Conservation (phyloP, 345 rosid genomes). For the Anastatica hierochuntica region DNA sequence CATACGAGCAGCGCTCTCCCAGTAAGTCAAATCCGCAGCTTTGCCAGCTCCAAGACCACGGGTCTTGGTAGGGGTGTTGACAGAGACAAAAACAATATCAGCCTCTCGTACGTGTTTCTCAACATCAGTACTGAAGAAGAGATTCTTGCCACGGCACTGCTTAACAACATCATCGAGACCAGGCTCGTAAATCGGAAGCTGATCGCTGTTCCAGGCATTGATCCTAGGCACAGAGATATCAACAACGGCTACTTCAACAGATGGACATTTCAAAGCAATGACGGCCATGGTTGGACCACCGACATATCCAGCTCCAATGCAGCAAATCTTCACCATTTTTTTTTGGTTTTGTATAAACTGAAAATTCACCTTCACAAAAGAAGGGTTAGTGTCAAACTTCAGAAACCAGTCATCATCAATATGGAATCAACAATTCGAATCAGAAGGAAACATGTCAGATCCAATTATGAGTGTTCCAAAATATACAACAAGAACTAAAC, state of each 20-base stretch:
- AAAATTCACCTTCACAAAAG: neutral
- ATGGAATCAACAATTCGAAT: too few relatives aligned
- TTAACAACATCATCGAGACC: conserved; percentile 38
- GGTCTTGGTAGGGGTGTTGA: conserved; percentile 71
- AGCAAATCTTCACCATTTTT: conserved; percentile 92
- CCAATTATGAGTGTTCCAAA: neutral
- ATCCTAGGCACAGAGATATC: conserved; percentile 75
- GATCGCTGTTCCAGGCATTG: conserved; percentile 80
- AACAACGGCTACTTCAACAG: conserved; percentile 79
- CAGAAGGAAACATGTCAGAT: neutral
- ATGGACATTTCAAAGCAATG: conserved; percentile 85
- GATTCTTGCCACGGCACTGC: conserved; percentile 76
- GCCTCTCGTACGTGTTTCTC: conserved; percentile 80
- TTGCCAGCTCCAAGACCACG: conserved; percentile 91
- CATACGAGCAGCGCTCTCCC: conserved; percentile 97
- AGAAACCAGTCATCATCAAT: neutral
- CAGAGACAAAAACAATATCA: conserved; percentile 39
- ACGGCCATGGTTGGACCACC: conserved; percentile 39
- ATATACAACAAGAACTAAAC: neutral
- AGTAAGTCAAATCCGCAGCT: conserved; percentile 39
- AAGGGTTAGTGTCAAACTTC: neutral
- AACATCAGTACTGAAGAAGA: conserved; percentile 86
- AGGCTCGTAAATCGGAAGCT: conserved; percentile 57
- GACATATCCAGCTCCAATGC: conserved; percentile 96
- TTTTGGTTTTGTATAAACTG: conserved; percentile 14